phyloP scores from a whole-genome alignment of 2,329 filamentous ascomycete genomes.

The Helotiales sp. region DNA sequence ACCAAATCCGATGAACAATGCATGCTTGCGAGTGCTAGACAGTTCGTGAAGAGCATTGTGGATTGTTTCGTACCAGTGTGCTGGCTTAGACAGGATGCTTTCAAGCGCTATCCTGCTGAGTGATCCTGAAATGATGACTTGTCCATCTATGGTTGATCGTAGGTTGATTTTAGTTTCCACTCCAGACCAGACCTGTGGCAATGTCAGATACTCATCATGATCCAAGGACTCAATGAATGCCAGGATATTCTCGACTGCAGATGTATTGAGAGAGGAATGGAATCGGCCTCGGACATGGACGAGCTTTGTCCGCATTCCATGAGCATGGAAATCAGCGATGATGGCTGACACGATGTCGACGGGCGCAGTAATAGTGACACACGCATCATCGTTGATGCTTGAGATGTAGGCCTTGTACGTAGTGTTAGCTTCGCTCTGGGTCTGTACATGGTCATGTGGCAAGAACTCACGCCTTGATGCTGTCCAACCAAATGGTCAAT shows the following conservation, averaged over 20 bases:
- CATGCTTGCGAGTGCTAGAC: background rate
- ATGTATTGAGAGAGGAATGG: background rate
- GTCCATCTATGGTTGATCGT: slow-evolving; percentile 2
- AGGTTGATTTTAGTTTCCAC: background rate
- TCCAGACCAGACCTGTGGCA: background rate
- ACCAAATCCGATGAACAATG: background rate
- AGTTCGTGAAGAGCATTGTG: background rate
- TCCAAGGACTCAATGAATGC: background rate
- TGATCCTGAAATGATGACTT: slow-evolving; percentile 1
- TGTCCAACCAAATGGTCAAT: background rate
- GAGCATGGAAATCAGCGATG: background rate
- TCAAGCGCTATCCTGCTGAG: slow-evolving; percentile 7
- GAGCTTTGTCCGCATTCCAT: background rate
- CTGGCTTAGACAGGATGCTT: slow-evolving; percentile 1
- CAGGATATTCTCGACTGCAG: background rate
- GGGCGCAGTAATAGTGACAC: slow-evolving; percentile 11
- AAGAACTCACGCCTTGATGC: background rate
- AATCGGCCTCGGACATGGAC: slow-evolving; percentile 2
- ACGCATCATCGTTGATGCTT: slow-evolving; percentile 5
- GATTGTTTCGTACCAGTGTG: slow-evolving; percentile 14
- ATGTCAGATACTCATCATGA: background rate
- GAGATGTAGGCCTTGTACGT: slow-evolving; percentile 16
- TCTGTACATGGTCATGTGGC: background rate
- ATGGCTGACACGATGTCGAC: background rate
- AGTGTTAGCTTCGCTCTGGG: background rate